Evolutionary conservation across 306 rosid species (phyloP).

Genomic region (Vigna hirtella): DNA sequence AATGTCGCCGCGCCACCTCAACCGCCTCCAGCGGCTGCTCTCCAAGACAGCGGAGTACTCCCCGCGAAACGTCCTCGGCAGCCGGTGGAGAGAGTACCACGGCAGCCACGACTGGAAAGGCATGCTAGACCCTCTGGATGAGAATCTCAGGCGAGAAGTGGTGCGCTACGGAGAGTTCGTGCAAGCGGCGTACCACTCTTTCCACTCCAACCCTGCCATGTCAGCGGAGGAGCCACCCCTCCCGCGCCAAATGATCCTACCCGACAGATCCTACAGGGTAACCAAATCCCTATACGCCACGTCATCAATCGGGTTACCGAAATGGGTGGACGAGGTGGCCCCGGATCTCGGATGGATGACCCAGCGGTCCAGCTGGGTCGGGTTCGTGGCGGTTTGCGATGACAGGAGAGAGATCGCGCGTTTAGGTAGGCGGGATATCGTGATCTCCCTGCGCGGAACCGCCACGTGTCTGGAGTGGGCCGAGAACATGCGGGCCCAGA

Average conservation of each 20-base stretch:
- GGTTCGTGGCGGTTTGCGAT: constrained; percentile 87
- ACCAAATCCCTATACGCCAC: constrained; percentile 88
- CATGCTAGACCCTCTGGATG: constrained; percentile 82
- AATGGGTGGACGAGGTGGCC: constrained; percentile 75
- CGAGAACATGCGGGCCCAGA: constrained; percentile 79
- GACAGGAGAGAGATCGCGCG: constrained; percentile 75
- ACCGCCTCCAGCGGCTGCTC: constrained; percentile 65
- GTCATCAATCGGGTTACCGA: constrained; percentile 76
- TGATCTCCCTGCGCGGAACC: constrained; percentile 90
- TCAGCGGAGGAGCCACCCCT: constrained; percentile 57
- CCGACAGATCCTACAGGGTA: constrained; percentile 72
- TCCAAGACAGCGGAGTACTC: constrained; percentile 73
- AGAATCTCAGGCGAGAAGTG: constrained; percentile 97
- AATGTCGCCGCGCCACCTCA: constrained; percentile 84
- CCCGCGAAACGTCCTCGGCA: constrained; percentile 71
- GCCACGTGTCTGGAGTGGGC: constrained; percentile 97
- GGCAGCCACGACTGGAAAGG: constrained; percentile 83
- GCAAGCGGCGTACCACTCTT: constrained; percentile 81
- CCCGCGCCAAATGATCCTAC: constrained; percentile 54
- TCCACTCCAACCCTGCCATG: constrained; percentile 77
- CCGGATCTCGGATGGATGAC: constrained; percentile 99
- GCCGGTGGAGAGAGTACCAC: constrained; percentile 83
- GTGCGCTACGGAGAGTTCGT: constrained; percentile 86
- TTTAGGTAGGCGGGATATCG: constrained; percentile 83
- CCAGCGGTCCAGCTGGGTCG: constrained; percentile 90